phyloP scores from a whole-genome alignment of 352 stramenopile genomes.

The Phytophthora megakarya region DNA sequence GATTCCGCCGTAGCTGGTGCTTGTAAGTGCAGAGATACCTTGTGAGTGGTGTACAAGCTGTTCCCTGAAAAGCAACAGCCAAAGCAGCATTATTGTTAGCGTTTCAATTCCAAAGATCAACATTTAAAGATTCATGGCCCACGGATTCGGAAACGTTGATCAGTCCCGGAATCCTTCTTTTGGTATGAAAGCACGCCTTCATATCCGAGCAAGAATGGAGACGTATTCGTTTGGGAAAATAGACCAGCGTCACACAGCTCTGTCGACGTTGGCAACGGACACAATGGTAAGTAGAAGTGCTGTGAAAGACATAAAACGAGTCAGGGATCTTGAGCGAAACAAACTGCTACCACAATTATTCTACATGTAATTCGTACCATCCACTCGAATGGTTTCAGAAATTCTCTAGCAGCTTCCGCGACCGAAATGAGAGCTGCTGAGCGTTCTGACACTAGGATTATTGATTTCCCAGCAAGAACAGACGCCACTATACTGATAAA shows the following conservation, averaged over 20 bases:
- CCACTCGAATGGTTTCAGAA: slow-evolving; percentile 68
- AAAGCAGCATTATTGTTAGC: slow-evolving; percentile 1
- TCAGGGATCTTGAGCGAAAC: neutral
- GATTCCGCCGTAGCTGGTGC: slow-evolving; percentile 6
- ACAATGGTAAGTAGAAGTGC: slow-evolving; percentile 66
- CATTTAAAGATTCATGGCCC: slow-evolving; percentile 16
- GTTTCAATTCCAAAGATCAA: neutral
- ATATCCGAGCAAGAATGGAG: slow-evolving; percentile 59
- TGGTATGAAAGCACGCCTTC: slow-evolving; percentile 53
- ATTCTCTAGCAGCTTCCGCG: slow-evolving; percentile 39
- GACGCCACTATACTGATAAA: slow-evolving; percentile 49
- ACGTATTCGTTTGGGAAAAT: slow-evolving; percentile 32
- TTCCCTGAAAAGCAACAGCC: slow-evolving; percentile 43
- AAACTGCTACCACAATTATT: neutral
- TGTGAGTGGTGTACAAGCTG: slow-evolving; percentile 74
- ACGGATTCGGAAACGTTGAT: slow-evolving; percentile 74
- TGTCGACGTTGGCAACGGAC: slow-evolving; percentile 41
- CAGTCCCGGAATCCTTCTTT: slow-evolving; percentile 48
- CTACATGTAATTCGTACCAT: slow-evolving; percentile 28
- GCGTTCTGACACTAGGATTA: slow-evolving; percentile 63
- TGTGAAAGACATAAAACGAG: slow-evolving; percentile 13
- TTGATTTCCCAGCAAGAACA: slow-evolving; percentile 54
- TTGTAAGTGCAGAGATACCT: slow-evolving; percentile 49
- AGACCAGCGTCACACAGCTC: slow-evolving; percentile 41
- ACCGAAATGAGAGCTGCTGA: slow-evolving; percentile 44